A percentile compares a stretch with the other conserved stretches of the same genome.
These are phyloP conservation scores for Calonectria pteridis DNA, from an alignment of 2,329 filamentous ascomycete genomes.

Conservation along the genomic window DNA sequence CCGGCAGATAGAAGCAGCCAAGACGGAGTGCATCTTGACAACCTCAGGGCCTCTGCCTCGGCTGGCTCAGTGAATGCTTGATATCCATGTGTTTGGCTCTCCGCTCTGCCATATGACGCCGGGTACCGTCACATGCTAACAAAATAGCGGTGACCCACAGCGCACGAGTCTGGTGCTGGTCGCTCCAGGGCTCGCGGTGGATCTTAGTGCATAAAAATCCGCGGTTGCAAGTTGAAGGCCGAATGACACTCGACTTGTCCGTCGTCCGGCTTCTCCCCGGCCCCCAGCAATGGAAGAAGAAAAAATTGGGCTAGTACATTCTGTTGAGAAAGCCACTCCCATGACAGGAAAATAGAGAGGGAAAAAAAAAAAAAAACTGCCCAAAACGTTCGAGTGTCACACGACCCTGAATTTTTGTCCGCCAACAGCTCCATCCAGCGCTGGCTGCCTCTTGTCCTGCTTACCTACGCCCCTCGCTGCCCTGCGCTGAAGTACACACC, in stretches of 20 bases:
- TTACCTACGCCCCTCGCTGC: background rate
- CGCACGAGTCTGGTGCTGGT: background rate
- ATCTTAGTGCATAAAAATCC: conserved; percentile 3
- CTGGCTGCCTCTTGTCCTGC: conserved; percentile 16
- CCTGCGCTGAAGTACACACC: background rate
- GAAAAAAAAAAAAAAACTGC: conserved; percentile 28
- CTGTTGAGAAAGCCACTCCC: conserved; percentile 19
- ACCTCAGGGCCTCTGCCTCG: conserved; percentile 2
- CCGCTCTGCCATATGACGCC: background rate
- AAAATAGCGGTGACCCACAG: conserved; percentile 22
- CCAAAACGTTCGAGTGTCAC: conserved; percentile 36
- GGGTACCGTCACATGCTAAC: conserved; percentile 19
- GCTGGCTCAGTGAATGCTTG: background rate
- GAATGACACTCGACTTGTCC: conserved; percentile 4
- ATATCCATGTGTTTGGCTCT: background rate
- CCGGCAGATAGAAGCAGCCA: conserved; percentile 5
- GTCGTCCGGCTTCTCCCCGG: conserved; percentile 23
- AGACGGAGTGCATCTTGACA: background rate
- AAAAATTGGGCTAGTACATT: conserved; percentile 18
- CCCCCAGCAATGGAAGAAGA: background rate
- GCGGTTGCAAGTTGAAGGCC: conserved; percentile 2
- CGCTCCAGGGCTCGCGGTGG: conserved; percentile 10
- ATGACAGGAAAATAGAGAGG: conserved; percentile 26
- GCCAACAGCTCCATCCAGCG: background rate
- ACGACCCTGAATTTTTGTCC: conserved; percentile 32